These are phyloP conservation scores for Hypoxylon sp. DNA, from an alignment of 2,329 filamentous ascomycete species.

Conservation along the genomic window DNA sequence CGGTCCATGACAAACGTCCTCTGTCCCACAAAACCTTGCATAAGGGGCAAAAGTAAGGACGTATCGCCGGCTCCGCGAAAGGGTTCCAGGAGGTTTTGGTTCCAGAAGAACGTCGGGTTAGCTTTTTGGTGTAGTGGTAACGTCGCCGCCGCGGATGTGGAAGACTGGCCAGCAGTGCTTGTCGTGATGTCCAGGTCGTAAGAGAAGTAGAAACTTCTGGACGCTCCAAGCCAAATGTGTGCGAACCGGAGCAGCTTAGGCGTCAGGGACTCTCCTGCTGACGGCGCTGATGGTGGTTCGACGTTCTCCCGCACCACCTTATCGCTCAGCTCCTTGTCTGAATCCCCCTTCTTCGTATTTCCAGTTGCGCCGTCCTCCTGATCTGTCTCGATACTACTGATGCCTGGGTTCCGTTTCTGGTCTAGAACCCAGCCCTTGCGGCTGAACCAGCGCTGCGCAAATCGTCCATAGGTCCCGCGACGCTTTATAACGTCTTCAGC, in stretches of 20 bases:
- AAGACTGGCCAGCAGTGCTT: constrained; percentile 57
- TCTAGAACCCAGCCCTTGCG: constrained; percentile 80
- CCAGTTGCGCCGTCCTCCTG: constrained; percentile 52
- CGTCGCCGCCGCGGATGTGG: constrained; percentile 45
- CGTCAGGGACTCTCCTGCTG: constrained; percentile 65
- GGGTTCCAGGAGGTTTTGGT: constrained; percentile 74
- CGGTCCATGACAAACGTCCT: constrained; percentile 77
- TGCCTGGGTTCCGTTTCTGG: constrained; percentile 72
- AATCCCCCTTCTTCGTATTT: constrained; percentile 26
- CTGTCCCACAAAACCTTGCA: constrained; percentile 96
- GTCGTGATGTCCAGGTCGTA: constrained; percentile 94
- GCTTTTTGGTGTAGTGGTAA: constrained; percentile 74
- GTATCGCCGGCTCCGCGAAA: constrained; percentile 79
- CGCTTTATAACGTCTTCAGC: constrained; percentile 88
- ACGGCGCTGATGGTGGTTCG: constrained; percentile 36
- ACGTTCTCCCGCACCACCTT: constrained; percentile 42
- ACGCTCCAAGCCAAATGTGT: constrained; percentile 82
- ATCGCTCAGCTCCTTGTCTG: constrained; percentile 42
- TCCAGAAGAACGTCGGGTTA: constrained; percentile 91
- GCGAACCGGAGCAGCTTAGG: constrained; percentile 87
- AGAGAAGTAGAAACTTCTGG: constrained; percentile 90
- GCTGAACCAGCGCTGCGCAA: constrained; percentile 92
- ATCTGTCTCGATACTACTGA: constrained; percentile 57
- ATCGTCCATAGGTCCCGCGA: constrained; percentile 84
- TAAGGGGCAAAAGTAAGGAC: constrained; percentile 76